phyloP scores from a whole-genome alignment of 768 basidiomycete species.

The Pleurotus sapidus region DNA sequence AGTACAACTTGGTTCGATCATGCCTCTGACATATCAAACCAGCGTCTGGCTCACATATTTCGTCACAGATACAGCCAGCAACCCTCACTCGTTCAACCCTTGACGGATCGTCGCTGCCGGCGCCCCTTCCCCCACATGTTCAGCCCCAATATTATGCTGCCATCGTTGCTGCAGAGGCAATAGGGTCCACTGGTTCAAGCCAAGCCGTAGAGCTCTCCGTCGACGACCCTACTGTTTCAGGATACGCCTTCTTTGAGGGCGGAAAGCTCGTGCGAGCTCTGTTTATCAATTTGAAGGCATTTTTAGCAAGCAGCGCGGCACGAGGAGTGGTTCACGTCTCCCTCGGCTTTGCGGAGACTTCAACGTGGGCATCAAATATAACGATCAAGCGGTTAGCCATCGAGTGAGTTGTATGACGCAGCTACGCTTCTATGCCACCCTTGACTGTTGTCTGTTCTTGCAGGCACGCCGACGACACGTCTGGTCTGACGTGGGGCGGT shows the following conservation, averaged over 20 bases:
- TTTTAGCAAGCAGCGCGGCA: conserved; percentile 28
- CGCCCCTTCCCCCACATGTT: conserved; percentile 54
- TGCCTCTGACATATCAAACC: background rate
- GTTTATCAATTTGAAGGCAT: conserved; percentile 60
- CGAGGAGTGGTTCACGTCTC: conserved; percentile 41
- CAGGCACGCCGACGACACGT: conserved; percentile 47
- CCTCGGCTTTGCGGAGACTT: conserved; percentile 31
- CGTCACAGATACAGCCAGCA: conserved; percentile 57
- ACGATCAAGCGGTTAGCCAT: conserved; percentile 49
- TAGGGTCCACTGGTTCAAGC: conserved; percentile 42
- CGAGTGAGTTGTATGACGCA: conserved; percentile 26
- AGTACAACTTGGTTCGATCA: conserved; percentile 56
- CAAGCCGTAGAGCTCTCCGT: conserved; percentile 46
- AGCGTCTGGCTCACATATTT: background rate
- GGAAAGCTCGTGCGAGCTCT: conserved; percentile 42
- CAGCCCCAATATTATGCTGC: conserved; percentile 68
- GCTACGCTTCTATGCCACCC: background rate
- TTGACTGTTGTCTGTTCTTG: background rate
- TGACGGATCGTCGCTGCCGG: conserved; percentile 47
- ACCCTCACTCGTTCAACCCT: conserved; percentile 54
- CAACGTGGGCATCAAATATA: conserved; percentile 24
- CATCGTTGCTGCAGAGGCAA: conserved; percentile 56
- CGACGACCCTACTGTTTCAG: conserved; percentile 45
- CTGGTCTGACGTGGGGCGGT: conserved; percentile 55
- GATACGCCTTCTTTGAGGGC: conserved; percentile 60